Base-by-base conservation (phyloP, 2,329 filamentous ascomycete species). In the Venturia asperata region DNA sequence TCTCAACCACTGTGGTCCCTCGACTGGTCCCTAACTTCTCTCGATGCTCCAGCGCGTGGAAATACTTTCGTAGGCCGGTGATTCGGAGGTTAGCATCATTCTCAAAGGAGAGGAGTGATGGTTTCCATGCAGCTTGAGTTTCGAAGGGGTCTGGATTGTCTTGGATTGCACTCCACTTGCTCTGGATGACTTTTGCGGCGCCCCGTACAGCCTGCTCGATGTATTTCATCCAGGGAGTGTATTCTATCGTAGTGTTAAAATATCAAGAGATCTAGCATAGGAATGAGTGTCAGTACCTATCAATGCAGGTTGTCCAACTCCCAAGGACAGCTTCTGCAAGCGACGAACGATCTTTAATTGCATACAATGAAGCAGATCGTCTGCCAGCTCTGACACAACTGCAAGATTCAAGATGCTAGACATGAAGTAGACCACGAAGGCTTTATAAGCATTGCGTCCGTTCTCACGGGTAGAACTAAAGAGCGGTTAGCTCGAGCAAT, bases 401-500 rank as follows among this genome's bases (percentile, higher is more conserved):
- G 52, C 52, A 11, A 58, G 6, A 6, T 58, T 19, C 52, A 58
- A 9, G 5, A 39, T 11, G 21, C 27, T 13, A 17, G 52, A 10
- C 52, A 58, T 58, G 9, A 58, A 58, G n/a, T 37, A 58, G 15
- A 13, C 52, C 52, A 58, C 21, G 19, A 58, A 58, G 17, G 30
- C 52, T 58, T 58, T 58, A 27, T 19, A 58, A 2, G 15, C 52
- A n/a, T 7, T 5, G 5, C 15, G 30, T n/a, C 52, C 52, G 6
- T 5, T 11, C 15, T 37, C 17, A 1, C 5, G 13, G n/a, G 17
- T 58, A 5, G 27, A 17, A 39, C 52, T 58, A 11, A 58, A 15
- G 39, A 41, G 39, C 4, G 10, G 9, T 41, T 41, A 41, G 39
- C 39, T 41, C 9, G 39, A 15, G 39, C 30, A 41, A 10, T 41